A percentile compares a stretch with the other conserved stretches of the same genome.
These are phyloP conservation scores for Limonium bicolor DNA, from an alignment of 148 eudicot species.

Conservation along the genomic window DNA sequence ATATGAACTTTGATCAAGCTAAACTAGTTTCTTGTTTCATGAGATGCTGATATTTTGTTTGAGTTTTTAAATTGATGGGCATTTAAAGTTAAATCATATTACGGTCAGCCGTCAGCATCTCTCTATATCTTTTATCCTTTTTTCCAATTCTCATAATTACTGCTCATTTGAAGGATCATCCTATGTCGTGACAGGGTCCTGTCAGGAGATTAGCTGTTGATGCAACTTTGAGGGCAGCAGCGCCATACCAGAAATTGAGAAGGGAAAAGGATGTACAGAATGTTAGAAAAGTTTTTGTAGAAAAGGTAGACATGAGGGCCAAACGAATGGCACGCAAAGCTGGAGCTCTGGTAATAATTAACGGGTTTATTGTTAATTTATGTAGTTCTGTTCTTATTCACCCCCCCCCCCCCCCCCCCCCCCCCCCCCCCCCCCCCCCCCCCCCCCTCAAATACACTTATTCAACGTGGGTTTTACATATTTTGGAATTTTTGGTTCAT, in stretches of 20 bases:
- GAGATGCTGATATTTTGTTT: too few species aligned
- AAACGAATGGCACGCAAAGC: slow-evolving; percentile 99
- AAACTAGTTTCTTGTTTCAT: too few species aligned
- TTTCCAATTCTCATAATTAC: too few species aligned
- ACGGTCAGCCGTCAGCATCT: too few species aligned
- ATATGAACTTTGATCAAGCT: too few species aligned
- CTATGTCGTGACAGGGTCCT: slow-evolving; percentile 51
- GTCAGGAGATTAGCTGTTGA: slow-evolving; percentile 98
- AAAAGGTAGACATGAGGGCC: slow-evolving; percentile 94
- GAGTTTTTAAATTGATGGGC: too few species aligned
- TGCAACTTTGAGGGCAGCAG: slow-evolving; percentile 99
- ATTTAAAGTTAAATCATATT: too few species aligned
- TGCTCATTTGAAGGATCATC: slow-evolving; percentile 3
- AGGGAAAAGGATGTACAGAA: slow-evolving; percentile 56
- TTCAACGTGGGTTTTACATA: too few species aligned
- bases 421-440: too few species aligned
- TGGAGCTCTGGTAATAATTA: slow-evolving; percentile 73
- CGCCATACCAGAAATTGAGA: slow-evolving; percentile 92
- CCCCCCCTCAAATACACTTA: too few species aligned
- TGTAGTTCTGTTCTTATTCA: slow-evolving; percentile 1
- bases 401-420: neutral
- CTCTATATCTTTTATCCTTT: too few species aligned
- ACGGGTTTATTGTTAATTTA: neutral
- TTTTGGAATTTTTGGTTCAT: neutral
- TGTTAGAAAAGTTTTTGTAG: slow-evolving; percentile 80